Conservation (phyloP, 805 yeast species). For the Sugiyamaella chiloensis region DNA sequence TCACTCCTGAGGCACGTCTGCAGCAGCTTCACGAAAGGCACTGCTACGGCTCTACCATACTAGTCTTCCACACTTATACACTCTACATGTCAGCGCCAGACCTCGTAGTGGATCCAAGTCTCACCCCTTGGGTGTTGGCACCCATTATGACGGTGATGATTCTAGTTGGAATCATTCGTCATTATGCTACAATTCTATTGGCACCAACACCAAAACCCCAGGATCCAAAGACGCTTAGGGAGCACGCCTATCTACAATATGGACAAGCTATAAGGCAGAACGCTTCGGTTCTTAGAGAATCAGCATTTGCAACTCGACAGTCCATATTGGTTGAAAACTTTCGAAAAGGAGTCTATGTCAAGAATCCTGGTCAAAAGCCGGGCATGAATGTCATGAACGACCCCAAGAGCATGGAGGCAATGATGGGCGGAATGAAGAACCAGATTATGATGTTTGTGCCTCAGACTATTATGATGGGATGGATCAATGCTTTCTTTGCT, state of each 20-base stretch:
- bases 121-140: constrained; percentile 84
- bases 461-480: constrained; percentile 91
- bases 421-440: constrained; percentile 74
- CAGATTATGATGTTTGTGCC: constrained; percentile 84
- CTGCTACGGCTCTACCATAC: too few relatives aligned
- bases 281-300: constrained; percentile 47
- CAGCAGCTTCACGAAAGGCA: too few relatives aligned
- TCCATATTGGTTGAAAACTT: constrained; percentile 47
- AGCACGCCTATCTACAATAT: constrained; percentile 49
- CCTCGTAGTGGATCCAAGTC: constrained; percentile 69
- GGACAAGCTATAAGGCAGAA: constrained; percentile 58
- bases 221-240: constrained; percentile 50
- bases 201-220: constrained; percentile 54
- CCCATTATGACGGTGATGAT: constrained; percentile 92
- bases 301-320: constrained; percentile 55
- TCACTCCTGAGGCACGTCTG: too few relatives aligned
- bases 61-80: too few relatives aligned
- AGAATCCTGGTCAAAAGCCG: constrained; percentile 42
- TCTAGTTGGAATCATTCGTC: constrained; percentile 74
- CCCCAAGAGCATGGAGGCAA: constrained; percentile 64
- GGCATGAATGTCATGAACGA: constrained; percentile 63
- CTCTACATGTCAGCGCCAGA: constrained; percentile 38
- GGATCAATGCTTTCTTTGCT: constrained; percentile 91
- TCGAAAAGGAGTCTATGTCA: constrained; percentile 52
- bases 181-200: constrained; percentile 60